phyloP scores from a whole-genome alignment of 1,139 yeast species.

The Debaryomyces subglobosus region DNA sequence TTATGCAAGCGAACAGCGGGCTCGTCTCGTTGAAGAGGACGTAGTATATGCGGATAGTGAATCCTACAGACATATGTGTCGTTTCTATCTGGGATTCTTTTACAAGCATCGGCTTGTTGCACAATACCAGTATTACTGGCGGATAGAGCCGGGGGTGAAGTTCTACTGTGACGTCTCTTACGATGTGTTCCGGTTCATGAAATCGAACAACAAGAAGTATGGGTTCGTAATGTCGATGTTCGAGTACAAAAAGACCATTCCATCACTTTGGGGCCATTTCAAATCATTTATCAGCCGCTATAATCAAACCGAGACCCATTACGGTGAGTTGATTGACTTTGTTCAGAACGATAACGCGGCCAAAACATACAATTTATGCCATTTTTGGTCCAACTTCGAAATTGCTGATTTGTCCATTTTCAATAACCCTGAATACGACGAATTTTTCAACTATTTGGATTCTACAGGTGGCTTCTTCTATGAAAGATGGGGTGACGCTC shows the following conservation, averaged over 20 bases:
- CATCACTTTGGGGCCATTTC: slow-evolving; percentile 33
- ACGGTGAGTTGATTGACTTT: slow-evolving; percentile 18
- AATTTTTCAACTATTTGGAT: slow-evolving; percentile 32
- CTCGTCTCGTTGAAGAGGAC: slow-evolving; percentile 15
- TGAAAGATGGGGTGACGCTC: slow-evolving; percentile 50
- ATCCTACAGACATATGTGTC: slow-evolving; percentile 42
- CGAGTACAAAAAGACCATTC: slow-evolving; percentile 38
- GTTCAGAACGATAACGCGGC: slow-evolving; percentile 25
- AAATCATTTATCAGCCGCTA: slow-evolving; percentile 15
- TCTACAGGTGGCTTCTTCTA: slow-evolving; percentile 38
- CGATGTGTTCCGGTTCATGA: slow-evolving; percentile 34
- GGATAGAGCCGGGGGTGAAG: slow-evolving; percentile 37
- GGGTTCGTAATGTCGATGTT: slow-evolving; percentile 34
- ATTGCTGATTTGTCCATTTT: slow-evolving; percentile 35
- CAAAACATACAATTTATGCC: slow-evolving; percentile 38
- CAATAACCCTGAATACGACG: slow-evolving; percentile 23
- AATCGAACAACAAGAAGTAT: slow-evolving; percentile 22
- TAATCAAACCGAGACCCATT: slow-evolving; percentile 19
- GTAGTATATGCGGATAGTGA: slow-evolving; percentile 34
- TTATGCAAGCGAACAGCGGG: slow-evolving; percentile 19
- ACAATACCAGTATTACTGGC: slow-evolving; percentile 39
- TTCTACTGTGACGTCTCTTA: slow-evolving; percentile 32
- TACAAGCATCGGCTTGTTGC: slow-evolving; percentile 32
- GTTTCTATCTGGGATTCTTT: slow-evolving; percentile 39
- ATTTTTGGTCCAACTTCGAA: slow-evolving; percentile 45